Evolutionary conservation across 495 filamentous ascomycete genomes (phyloP).

Genomic region (Xylaria venustula): DNA sequence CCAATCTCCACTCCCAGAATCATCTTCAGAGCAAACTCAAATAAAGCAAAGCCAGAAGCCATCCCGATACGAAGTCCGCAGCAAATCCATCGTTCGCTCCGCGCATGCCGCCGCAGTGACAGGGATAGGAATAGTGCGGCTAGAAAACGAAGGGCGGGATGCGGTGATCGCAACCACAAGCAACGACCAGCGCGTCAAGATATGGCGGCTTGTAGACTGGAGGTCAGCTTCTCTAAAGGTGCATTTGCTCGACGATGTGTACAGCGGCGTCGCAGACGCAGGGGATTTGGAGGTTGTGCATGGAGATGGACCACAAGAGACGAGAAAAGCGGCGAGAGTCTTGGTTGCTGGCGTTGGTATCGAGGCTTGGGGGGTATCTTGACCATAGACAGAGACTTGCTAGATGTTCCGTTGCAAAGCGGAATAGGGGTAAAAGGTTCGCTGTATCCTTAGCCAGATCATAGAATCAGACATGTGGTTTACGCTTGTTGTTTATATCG

Average conservation of each 20-base stretch:
- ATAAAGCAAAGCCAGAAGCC: not conserved
- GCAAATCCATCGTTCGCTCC: slow-evolving; percentile 58
- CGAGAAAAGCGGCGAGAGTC: slow-evolving; percentile 19
- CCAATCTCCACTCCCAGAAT: not conserved
- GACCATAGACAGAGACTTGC: not conserved
- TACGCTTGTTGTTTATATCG: too few relatives aligned
- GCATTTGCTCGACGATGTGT: slow-evolving; percentile 47
- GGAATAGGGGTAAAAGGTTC: not conserved
- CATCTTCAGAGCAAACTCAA: too few relatives aligned
- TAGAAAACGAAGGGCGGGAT: slow-evolving; percentile 10
- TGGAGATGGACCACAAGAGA: not conserved
- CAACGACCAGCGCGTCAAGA: slow-evolving; percentile 78
- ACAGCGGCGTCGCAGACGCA: slow-evolving; percentile 65
- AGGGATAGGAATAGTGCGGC: slow-evolving; percentile 52
- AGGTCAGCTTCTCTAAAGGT: slow-evolving; percentile 34
- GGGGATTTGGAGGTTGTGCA: slow-evolving; percentile 28
- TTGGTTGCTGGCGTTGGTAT: slow-evolving; percentile 51
- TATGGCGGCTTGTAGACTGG: slow-evolving; percentile 57
- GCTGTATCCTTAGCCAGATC: too few relatives aligned
- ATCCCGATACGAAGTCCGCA: slow-evolving; percentile 18
- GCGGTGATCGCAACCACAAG: slow-evolving; percentile 58
- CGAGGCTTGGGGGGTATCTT: slow-evolving; percentile 38
- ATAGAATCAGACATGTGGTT: too few relatives aligned
- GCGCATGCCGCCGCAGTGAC: slow-evolving; percentile 84
- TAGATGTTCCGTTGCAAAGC: too few relatives aligned